phyloP scores from a whole-genome alignment of 768 basidiomycete species.

The Multifurca ochricompacta region DNA sequence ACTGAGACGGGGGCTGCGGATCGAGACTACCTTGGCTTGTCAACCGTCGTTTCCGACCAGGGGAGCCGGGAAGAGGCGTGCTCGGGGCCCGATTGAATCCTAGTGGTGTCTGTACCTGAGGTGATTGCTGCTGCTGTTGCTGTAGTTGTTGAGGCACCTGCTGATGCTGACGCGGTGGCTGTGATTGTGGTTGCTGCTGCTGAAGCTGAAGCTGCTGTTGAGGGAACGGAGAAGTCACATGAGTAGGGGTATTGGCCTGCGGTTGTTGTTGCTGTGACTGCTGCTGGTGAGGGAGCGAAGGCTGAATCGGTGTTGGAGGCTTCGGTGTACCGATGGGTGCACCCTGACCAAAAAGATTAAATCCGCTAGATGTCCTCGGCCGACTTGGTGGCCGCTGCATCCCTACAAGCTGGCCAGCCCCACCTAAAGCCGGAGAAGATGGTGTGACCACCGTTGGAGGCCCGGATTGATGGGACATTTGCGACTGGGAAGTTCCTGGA shows the following conservation, averaged over 20 bases:
- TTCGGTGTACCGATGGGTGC: slow-evolving; percentile 14
- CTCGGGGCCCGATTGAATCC: slow-evolving; percentile 10
- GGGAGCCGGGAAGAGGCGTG: slow-evolving; percentile 14
- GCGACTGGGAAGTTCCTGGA: slow-evolving; percentile 20
- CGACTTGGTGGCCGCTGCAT: slow-evolving; percentile 28
- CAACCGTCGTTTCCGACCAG: slow-evolving; percentile 19
- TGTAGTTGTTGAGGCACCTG: slow-evolving; percentile 1
- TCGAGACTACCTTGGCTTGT: slow-evolving; percentile 11
- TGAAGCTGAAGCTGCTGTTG: slow-evolving; percentile 16
- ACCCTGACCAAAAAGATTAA: slow-evolving; percentile 19
- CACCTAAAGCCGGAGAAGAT: slow-evolving; percentile 12
- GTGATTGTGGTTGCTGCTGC: slow-evolving; percentile 6
- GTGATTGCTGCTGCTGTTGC: not conserved
- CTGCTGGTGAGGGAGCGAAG: slow-evolving; percentile 27
- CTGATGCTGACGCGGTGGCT: no score
- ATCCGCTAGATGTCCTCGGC: slow-evolving; percentile 23
- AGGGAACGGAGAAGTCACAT: slow-evolving; percentile 13
- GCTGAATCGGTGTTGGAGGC: slow-evolving; percentile 24
- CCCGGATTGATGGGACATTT: slow-evolving; percentile 15
- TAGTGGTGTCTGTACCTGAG: slow-evolving; percentile 9
- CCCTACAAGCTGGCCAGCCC: slow-evolving; percentile 13
- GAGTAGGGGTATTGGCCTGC: slow-evolving; percentile 19
- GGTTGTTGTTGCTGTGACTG: slow-evolving; percentile 26
- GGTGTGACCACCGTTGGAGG: slow-evolving; percentile 4
- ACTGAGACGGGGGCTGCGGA: slow-evolving; percentile 13